These are phyloP conservation scores for Boehmeria nivea DNA, from an alignment of 306 rosid genomes.

Conservation along the genomic window DNA sequence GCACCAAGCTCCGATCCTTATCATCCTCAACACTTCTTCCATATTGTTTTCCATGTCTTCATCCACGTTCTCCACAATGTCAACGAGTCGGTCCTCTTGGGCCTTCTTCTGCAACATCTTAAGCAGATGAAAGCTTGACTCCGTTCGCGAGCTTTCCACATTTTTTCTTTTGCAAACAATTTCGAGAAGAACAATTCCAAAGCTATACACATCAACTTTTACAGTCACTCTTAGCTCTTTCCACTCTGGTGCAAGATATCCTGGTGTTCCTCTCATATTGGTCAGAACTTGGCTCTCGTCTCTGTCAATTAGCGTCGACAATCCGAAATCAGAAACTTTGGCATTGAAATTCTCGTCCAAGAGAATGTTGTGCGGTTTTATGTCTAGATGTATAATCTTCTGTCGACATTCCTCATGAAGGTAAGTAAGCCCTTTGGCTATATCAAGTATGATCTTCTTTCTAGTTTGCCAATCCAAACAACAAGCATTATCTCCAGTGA, in stretches of 20 bases:
- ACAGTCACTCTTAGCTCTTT: neutral
- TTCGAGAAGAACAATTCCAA: constrained; percentile 22
- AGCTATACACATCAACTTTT: constrained; percentile 11
- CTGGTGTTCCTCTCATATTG: constrained; percentile 20
- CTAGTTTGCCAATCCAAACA: constrained; percentile 15
- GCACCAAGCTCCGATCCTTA: constrained; percentile 18
- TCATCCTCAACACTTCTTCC: constrained; percentile 13
- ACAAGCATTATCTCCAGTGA: neutral
- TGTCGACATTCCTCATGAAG: constrained; percentile 21
- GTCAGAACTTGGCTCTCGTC: constrained; percentile 6
- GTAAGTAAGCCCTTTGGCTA: constrained; percentile 24
- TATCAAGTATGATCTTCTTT: constrained; percentile 22
- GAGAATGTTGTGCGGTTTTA: constrained; percentile 17
- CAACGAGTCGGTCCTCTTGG: neutral
- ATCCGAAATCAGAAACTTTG: constrained; percentile 18
- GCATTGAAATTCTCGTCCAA: constrained; percentile 19
- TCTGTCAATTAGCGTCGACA: constrained; percentile 4
- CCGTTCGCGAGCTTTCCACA: neutral
- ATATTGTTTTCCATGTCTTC: constrained; percentile 6
- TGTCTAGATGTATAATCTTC: constrained; percentile 16
- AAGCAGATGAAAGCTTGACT: constrained; percentile 8
- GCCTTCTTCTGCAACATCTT: constrained; percentile 14
- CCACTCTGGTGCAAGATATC: constrained; percentile 19
- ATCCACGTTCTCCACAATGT: constrained; percentile 11
- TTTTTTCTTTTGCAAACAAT: constrained; percentile 7